Conservation (phyloP, 2,329 filamentous ascomycete species). For the Dryadomyces sulphureus region DNA sequence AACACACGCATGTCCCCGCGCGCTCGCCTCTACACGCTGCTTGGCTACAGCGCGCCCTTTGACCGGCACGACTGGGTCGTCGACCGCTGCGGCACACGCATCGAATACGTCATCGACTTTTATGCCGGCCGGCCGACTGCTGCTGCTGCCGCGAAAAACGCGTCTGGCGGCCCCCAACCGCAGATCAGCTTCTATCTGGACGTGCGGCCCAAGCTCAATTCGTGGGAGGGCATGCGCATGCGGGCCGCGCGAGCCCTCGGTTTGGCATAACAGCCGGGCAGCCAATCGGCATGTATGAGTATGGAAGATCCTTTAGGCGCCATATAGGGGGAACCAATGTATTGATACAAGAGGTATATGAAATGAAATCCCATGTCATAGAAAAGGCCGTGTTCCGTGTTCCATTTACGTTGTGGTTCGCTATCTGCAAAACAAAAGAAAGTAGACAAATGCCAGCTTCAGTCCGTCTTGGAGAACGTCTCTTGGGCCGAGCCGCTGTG, state of each 20-base stretch:
- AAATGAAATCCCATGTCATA: constrained; percentile 1
- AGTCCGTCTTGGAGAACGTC: neutral
- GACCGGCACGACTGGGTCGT: constrained; percentile 97
- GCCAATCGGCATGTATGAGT: neutral
- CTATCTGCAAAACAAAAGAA: no score
- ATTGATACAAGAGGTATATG: constrained; percentile 1
- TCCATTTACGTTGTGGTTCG: no score
- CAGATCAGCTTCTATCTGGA: constrained; percentile 50
- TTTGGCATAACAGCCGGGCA: constrained; percentile 21
- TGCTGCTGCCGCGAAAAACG: constrained; percentile 21
- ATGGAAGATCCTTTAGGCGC: no score
- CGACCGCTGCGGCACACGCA: constrained; percentile 67
- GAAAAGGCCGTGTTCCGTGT: neutral
- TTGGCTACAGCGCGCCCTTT: constrained; percentile 87
- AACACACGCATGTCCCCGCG: constrained; percentile 57
- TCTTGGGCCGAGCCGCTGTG: neutral
- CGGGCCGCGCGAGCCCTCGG: constrained; percentile 36
- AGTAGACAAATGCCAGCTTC: no score
- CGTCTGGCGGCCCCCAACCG: neutral
- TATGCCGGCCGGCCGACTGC: constrained; percentile 54
- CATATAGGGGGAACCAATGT: neutral
- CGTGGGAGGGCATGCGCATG: constrained; percentile 55
- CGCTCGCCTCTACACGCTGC: constrained; percentile 64
- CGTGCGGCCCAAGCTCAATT: constrained; percentile 54
- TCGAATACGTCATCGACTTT: constrained; percentile 98